Conservation (phyloP, 164 flowering plant species). For the Pachysandra terminalis region DNA sequence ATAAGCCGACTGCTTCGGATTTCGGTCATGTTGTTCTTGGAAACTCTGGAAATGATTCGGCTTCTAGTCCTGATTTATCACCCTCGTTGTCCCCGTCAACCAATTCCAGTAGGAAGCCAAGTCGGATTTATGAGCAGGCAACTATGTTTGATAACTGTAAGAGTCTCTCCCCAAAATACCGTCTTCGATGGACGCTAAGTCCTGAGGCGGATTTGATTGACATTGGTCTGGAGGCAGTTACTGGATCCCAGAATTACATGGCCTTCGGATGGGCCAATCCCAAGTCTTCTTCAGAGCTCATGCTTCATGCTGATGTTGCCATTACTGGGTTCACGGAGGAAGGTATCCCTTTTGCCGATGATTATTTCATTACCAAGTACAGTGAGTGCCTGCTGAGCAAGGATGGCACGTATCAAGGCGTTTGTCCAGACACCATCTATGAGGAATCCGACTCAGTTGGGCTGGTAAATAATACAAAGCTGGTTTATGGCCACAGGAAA, state of each 20-base stretch:
- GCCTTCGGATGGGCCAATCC: conserved; percentile 95
- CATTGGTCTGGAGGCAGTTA: conserved; percentile 81
- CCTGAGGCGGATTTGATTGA: conserved; percentile 46
- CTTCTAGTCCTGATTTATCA: conserved; percentile 13
- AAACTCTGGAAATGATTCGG: conserved; percentile 13
- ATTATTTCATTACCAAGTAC: conserved; percentile 69
- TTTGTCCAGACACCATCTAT: conserved; percentile 83
- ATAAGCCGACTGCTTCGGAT: conserved; percentile 60
- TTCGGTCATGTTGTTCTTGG: conserved; percentile 65
- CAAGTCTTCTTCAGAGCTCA: conserved; percentile 32
- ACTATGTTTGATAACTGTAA: conserved; percentile 88
- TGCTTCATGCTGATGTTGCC: conserved; percentile 78
- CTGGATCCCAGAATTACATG: conserved; percentile 58
- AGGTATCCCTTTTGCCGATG: conserved; percentile 79
- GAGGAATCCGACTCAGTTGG: conserved; percentile 45
- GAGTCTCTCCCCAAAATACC: conserved; percentile 47
- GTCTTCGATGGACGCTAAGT: conserved; percentile 76
- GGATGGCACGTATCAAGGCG: conserved; percentile 69
- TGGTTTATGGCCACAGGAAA: conserved; percentile 83
- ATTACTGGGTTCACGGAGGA: conserved; percentile 83
- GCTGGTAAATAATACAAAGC: conserved; percentile 56
- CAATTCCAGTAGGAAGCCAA: neutral
- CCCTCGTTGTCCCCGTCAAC: conserved; percentile 28
- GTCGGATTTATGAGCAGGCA: conserved; percentile 32
- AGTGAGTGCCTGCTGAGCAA: conserved; percentile 69